phyloP scores from a whole-genome alignment of 2,329 filamentous ascomycete genomes.

The Hypoxylon sp. region DNA sequence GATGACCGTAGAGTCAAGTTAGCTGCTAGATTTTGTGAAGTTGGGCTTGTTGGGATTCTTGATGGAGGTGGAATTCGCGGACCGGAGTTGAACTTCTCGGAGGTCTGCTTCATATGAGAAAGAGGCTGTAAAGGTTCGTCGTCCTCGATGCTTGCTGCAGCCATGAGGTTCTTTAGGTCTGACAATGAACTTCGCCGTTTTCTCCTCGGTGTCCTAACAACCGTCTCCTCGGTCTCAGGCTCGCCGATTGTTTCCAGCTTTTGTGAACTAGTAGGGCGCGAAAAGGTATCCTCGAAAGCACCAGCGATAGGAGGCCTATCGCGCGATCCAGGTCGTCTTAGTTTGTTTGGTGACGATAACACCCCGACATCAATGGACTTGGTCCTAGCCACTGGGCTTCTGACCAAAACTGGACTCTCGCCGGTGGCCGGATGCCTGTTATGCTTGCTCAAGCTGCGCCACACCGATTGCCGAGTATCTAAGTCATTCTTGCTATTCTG shows the following conservation, averaged over 20 bases:
- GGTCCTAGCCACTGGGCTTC: conserved; percentile 76
- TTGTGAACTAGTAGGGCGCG: conserved; percentile 71
- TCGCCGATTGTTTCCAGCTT: conserved; percentile 73
- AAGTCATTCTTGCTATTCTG: conserved; percentile 82
- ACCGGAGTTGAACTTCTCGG: conserved; percentile 70
- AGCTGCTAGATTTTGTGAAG: conserved; percentile 56
- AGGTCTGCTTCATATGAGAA: conserved; percentile 67
- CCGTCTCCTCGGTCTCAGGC: conserved; percentile 62
- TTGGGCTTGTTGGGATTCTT: conserved; percentile 68
- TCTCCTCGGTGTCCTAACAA: conserved; percentile 69
- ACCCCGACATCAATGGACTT: conserved; percentile 82
- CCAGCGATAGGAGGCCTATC: conserved; percentile 74
- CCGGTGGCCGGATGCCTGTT: conserved; percentile 71
- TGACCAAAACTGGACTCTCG: conserved; percentile 76
- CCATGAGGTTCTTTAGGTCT: conserved; percentile 81
- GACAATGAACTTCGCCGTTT: conserved; percentile 94
- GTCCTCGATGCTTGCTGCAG: conserved; percentile 68
- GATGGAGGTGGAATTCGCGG: conserved; percentile 63
- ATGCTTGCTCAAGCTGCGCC: conserved; percentile 91
- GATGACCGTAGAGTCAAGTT: conserved; percentile 53
- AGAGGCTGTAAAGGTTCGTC: conserved; percentile 64
- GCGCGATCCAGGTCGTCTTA: conserved; percentile 68
- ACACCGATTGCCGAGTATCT: conserved; percentile 81
- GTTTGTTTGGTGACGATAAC: conserved; percentile 63
- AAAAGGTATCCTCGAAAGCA: conserved; percentile 70